These are phyloP conservation scores for Dendrobium chrysotoxum DNA, from an alignment of 106 monocot species.

Conservation along the genomic window DNA sequence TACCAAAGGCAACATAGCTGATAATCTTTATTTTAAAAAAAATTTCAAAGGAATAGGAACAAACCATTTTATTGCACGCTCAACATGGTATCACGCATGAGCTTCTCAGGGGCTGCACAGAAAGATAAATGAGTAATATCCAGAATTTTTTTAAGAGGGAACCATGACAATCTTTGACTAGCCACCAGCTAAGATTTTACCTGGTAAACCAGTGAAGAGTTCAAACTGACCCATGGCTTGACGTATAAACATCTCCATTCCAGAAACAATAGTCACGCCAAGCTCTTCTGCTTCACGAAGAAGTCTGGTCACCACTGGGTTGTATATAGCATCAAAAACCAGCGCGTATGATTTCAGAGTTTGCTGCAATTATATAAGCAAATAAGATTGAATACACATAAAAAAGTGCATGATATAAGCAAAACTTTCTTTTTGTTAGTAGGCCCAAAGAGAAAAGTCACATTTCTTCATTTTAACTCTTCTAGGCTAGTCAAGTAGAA, in stretches of 20 bases:
- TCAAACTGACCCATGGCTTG: conserved; percentile 88
- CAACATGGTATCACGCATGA: conserved; percentile 16
- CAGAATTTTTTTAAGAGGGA: too few relatives aligned
- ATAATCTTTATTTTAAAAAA: too few relatives aligned
- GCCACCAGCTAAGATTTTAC: conserved; percentile 22
- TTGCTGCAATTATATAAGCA: conserved; percentile 32
- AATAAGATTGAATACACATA: too few relatives aligned
- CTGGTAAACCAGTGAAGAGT: conserved; percentile 62
- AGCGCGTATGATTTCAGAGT: conserved; percentile 52
- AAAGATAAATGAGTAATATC: background rate
- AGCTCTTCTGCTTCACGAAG: conserved; percentile 70
- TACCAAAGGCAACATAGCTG: too few relatives aligned
- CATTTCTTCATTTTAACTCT: too few relatives aligned
- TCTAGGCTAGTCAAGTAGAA: too few relatives aligned
- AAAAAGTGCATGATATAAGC: too few relatives aligned
- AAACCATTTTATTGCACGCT: background rate
- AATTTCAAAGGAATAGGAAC: background rate
- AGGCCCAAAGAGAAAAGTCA: too few relatives aligned
- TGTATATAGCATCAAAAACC: conserved; percentile 92
- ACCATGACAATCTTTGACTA: background rate
- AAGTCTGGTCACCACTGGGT: conserved; percentile 72
- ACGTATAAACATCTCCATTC: conserved; percentile 88
- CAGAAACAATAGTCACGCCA: conserved; percentile 62
- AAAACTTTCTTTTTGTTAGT: too few relatives aligned
- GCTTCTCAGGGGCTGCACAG: conserved; percentile 21